phyloP scores from a whole-genome alignment of 352 stramenopile species.

The Ophiocytium majus region DNA sequence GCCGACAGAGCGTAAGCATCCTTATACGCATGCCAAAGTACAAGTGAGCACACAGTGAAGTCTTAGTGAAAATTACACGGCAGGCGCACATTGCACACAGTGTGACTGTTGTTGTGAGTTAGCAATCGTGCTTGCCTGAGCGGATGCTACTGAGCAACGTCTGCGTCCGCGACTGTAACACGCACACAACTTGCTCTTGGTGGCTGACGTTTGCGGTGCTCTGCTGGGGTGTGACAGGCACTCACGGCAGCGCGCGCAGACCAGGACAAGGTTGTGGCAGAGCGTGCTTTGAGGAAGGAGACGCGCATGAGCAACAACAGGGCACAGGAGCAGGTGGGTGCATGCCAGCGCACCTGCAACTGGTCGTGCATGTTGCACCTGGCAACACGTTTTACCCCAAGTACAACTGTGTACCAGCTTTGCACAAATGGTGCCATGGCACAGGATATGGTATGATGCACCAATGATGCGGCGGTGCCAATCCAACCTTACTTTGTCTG shows the following conservation, averaged over 20 bases:
- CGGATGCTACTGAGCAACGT: no score
- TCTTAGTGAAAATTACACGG: background rate
- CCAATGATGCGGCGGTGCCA: background rate
- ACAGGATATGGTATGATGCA: background rate
- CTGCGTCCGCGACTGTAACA: background rate
- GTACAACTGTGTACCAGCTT: background rate
- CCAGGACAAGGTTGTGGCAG: conserved; percentile 34
- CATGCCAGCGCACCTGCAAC: background rate
- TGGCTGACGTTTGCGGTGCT: background rate
- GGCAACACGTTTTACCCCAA: background rate
- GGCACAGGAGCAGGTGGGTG: conserved; percentile 44
- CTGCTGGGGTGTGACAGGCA: background rate
- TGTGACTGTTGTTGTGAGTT: background rate
- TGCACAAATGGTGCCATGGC: background rate
- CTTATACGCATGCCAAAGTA: no score
- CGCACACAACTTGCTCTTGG: background rate
- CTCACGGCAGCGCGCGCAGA: conserved; percentile 37
- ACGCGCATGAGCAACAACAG: conserved; percentile 47
- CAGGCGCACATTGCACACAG: background rate
- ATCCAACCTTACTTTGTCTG: background rate
- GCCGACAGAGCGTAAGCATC: no score
- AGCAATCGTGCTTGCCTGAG: background rate
- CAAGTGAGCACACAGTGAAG: background rate
- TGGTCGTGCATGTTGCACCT: background rate
- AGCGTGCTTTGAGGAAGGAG: conserved; percentile 39